A percentile compares a stretch with the other conserved stretches of the same genome.
Evolutionary conservation across 768 basidiomycete genomes (phyloP).

Genomic region (Auricularia sp.): DNA sequence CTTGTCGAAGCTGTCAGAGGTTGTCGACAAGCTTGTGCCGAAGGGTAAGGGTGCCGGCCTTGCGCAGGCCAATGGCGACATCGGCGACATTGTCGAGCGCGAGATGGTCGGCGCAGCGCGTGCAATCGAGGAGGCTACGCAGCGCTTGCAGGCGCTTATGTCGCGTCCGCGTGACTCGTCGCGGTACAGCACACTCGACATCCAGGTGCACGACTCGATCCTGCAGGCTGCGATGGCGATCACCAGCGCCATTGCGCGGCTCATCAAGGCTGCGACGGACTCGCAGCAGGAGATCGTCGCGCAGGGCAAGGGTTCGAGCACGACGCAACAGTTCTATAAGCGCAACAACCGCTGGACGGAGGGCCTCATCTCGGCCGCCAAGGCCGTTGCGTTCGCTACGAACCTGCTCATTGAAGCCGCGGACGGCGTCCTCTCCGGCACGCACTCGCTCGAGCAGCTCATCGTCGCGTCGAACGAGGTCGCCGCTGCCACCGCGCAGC

Average conservation of each 20-base stretch:
- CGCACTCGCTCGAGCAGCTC: slow-evolving; percentile 94
- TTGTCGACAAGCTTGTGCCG: slow-evolving; percentile 77
- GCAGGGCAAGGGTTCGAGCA: slow-evolving; percentile 86
- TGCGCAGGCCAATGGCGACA: slow-evolving; percentile 76
- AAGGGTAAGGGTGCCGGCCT: slow-evolving; percentile 67
- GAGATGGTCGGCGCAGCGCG: slow-evolving; percentile 91
- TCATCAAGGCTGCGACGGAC: slow-evolving; percentile 94
- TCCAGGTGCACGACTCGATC: slow-evolving; percentile 98
- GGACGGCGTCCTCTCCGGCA: slow-evolving; percentile 93
- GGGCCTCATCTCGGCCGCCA: slow-evolving; percentile 95
- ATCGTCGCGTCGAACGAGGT: slow-evolving; percentile 99
- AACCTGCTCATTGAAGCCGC: slow-evolving; percentile 92
- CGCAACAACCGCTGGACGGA: slow-evolving; percentile 99
- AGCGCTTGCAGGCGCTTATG: slow-evolving; percentile 85
- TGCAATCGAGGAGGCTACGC: slow-evolving; percentile 89
- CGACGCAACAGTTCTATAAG: slow-evolving; percentile 97
- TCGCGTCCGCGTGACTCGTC: slow-evolving; percentile 76
- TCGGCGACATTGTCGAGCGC: slow-evolving; percentile 91
- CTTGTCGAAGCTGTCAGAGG: slow-evolving; percentile 75
- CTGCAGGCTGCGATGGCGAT: slow-evolving; percentile 89
- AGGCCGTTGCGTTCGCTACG: slow-evolving; percentile 94
- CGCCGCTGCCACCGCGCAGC: slow-evolving; percentile 91
- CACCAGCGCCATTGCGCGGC: slow-evolving; percentile 85
- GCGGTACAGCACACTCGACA: slow-evolving; percentile 82
- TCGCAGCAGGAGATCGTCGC: slow-evolving; percentile 97